Conservation (phyloP, 495 filamentous ascomycete species). For the Bacidia rubella region DNA sequence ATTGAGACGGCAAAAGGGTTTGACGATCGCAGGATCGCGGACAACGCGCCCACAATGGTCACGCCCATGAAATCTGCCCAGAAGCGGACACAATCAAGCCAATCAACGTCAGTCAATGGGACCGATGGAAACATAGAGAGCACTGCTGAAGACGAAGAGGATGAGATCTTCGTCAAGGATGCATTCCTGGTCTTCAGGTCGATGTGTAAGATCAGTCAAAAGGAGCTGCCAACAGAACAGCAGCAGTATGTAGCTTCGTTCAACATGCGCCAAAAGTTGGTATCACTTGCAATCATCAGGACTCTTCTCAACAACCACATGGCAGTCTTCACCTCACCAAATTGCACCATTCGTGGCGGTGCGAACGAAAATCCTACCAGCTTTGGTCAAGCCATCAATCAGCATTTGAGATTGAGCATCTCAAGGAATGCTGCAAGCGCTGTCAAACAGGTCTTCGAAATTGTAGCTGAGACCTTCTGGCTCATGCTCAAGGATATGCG, state of each 20-base stretch:
- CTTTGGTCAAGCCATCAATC: constrained; percentile 90
- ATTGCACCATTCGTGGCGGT: constrained; percentile 80
- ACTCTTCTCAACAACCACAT: constrained; percentile 87
- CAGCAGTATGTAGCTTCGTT: constrained; percentile 84
- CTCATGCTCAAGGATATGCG: constrained; percentile 88
- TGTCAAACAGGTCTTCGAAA: constrained; percentile 81
- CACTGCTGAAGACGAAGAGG: constrained; percentile 70
- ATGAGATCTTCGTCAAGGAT: constrained; percentile 92
- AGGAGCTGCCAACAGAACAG: constrained; percentile 74
- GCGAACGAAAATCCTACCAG: constrained; percentile 75
- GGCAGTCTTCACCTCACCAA: constrained; percentile 71
- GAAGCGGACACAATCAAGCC: constrained; percentile 44
- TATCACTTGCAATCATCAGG: constrained; percentile 88
- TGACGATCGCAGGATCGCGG: constrained; percentile 79
- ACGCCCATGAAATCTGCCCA: constrained; percentile 55
- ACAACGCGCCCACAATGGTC: constrained; percentile 85
- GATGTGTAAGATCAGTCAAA: constrained; percentile 94
- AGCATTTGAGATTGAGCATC: constrained; percentile 86
- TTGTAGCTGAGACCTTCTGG: constrained; percentile 96
- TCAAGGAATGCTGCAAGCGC: constrained; percentile 91
- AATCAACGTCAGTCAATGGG: constrained; percentile 31
- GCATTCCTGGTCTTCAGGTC: constrained; percentile 94
- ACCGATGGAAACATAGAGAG: constrained; percentile 29
- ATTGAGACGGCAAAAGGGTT: constrained; percentile 88
- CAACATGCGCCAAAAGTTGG: constrained; percentile 91